Percentiles rank a stretch among this genome's conserved stretches.
Conservation (phyloP, 257 asterid genomes). For the Paraleonurus japonicus region DNA sequence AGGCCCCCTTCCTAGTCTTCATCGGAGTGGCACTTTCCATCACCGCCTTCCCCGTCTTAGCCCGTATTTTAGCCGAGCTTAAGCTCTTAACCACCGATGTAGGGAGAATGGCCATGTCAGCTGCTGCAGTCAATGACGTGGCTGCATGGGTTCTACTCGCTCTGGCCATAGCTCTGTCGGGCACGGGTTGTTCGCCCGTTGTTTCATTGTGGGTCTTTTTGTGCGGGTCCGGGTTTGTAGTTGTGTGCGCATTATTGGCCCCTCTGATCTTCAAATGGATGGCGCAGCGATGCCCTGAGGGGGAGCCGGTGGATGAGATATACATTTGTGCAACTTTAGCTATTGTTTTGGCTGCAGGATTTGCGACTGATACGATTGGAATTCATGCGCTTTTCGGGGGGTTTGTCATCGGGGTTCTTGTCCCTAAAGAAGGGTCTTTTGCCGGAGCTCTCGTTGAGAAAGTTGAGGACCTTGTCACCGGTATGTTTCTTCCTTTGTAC, state of each 20-base stretch:
- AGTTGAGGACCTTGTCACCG: conserved; percentile 83
- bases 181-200: conserved; percentile 49
- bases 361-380: conserved; percentile 67
- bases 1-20: conserved; percentile 58
- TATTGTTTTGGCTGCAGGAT: conserved; percentile 64
- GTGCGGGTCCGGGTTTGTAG: conserved; percentile 55
- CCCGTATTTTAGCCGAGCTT: conserved; percentile 82
- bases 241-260: conserved; percentile 30
- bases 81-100: conserved; percentile 79
- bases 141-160: conserved; percentile 88
- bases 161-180: conserved; percentile 67
- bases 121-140: conserved; percentile 80
- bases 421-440: conserved; percentile 80
- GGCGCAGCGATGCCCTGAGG: conserved; percentile 55
- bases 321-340: conserved; percentile 61
- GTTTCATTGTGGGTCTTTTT: conserved; percentile 71
- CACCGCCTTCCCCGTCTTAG: conserved; percentile 84
- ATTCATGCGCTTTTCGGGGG: conserved; percentile 90
- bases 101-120: conserved; percentile 78
- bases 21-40: conserved; percentile 91
- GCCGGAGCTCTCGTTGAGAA: conserved; percentile 77
- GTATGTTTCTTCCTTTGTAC: conserved; percentile 73
- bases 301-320: conserved; percentile 69
- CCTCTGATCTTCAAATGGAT: conserved; percentile 71
- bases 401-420: conserved; percentile 71